These are phyloP conservation scores for Talaromyces albobiverticillius DNA, from an alignment of 2,329 filamentous ascomycete genomes.

Conservation along the genomic window DNA sequence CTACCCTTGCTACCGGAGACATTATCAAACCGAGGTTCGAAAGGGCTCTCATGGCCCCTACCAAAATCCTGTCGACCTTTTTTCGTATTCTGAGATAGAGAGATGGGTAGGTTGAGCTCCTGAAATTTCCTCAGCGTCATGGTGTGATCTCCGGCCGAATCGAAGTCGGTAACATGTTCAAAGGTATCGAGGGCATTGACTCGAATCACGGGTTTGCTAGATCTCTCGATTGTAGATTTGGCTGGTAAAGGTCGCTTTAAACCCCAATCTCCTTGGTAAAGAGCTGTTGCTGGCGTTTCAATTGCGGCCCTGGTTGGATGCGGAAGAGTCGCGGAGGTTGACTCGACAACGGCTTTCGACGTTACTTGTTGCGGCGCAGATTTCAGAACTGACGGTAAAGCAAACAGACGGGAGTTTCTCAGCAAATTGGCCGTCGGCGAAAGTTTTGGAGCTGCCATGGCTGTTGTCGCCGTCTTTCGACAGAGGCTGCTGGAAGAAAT, in stretches of 20 bases:
- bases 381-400: constrained; percentile 73
- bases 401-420: constrained; percentile 84
- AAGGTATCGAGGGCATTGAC: constrained; percentile 76
- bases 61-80: neutral
- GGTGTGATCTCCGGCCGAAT: constrained; percentile 76
- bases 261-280: constrained; percentile 83
- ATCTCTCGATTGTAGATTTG: constrained; percentile 68
- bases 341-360: constrained; percentile 50
- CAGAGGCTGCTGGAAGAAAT: constrained; percentile 25
- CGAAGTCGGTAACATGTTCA: constrained; percentile 87
- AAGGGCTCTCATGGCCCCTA: constrained; percentile 34
- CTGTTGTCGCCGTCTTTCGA: constrained; percentile 17
- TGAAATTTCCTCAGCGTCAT: constrained; percentile 82
- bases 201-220: constrained; percentile 69
- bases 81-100: constrained; percentile 37
- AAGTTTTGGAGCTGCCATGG: constrained; percentile 42
- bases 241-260: constrained; percentile 80
- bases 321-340: constrained; percentile 68
- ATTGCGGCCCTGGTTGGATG: constrained; percentile 84
- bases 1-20: constrained; percentile 36
- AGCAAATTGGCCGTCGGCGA: constrained; percentile 68
- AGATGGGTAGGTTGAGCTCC: constrained; percentile 72
- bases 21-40: constrained; percentile 45
- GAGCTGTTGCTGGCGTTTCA: constrained; percentile 69
- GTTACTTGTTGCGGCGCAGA: constrained; percentile 54